phyloP scores from a whole-genome alignment of 192 early-diverging fungal genomes.

The Coemansia sp. region DNA sequence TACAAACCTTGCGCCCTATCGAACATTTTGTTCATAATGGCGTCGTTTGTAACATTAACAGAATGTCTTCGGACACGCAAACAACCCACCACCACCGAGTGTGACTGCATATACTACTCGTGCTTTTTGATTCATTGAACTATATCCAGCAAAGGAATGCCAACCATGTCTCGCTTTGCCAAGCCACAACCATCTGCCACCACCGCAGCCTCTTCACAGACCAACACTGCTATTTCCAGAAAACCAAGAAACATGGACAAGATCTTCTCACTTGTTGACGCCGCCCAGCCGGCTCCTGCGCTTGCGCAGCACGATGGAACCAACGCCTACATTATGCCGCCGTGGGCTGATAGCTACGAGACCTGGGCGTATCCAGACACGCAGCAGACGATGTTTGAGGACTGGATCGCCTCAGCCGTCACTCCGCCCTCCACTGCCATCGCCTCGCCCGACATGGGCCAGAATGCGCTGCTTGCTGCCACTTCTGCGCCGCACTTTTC shows the following conservation, averaged over 20 bases:
- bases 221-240: slow-evolving; percentile 9
- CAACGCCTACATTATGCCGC: slow-evolving; percentile 42
- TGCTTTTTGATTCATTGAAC: slow-evolving; percentile 38
- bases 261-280: slow-evolving; percentile 34
- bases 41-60: slow-evolving; percentile 34
- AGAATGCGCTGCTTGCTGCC: slow-evolving; percentile 23
- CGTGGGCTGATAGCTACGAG: slow-evolving; percentile 49
- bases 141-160: background rate
- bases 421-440: slow-evolving; percentile 43
- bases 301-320: slow-evolving; percentile 36
- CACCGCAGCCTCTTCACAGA: slow-evolving; percentile 22
- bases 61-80: slow-evolving; percentile 52
- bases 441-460: slow-evolving; percentile 34
- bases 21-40: slow-evolving; percentile 54
- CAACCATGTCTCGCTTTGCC: slow-evolving; percentile 36
- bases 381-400: slow-evolving; percentile 51
- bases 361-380: slow-evolving; percentile 47
- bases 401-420: slow-evolving; percentile 41
- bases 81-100: slow-evolving; percentile 40
- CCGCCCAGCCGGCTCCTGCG: slow-evolving; percentile 27
- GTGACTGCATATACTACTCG: slow-evolving; percentile 55
- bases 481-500: slow-evolving; percentile 13
- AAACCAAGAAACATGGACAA: slow-evolving; percentile 47
- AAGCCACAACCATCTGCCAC: slow-evolving; percentile 31
- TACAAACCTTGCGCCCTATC: slow-evolving; percentile 23